phyloP scores from a whole-genome alignment of 2,329 filamentous ascomycete genomes.

The Colletotrichum viniferum region DNA sequence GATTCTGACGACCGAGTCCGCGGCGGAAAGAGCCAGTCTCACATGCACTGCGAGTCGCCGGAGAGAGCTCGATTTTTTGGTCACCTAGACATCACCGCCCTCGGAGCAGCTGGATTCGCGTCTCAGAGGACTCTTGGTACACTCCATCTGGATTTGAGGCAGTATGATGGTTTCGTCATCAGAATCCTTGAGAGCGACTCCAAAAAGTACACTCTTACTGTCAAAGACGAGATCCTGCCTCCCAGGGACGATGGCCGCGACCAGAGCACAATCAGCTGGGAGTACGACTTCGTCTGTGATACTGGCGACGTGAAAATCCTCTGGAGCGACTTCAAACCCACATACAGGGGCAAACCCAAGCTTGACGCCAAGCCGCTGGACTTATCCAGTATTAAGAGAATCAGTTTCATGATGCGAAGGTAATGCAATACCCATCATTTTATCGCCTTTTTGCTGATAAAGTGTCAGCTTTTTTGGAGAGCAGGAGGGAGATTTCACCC shows the following conservation, averaged over 20 bases:
- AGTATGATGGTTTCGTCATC: constrained; percentile 65
- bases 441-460: constrained; percentile 25
- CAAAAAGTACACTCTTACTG: constrained; percentile 74
- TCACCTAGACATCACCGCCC: constrained; percentile 71
- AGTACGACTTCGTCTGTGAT: constrained; percentile 66
- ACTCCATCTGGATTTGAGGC: constrained; percentile 65
- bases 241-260: constrained; percentile 69
- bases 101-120: constrained; percentile 83
- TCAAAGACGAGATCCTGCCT: constrained; percentile 72
- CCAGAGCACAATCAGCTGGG: constrained; percentile 74
- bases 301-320: constrained; percentile 55
- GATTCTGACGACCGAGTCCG: constrained; percentile 78
- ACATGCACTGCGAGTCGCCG: constrained; percentile 40
- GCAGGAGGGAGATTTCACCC: constrained; percentile 71
- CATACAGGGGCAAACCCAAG: constrained; percentile 72
- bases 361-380: constrained; percentile 65
- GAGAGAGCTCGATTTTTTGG: constrained; percentile 67
- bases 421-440: constrained; percentile 37
- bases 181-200: constrained; percentile 57
- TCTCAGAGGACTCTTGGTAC: constrained; percentile 72
- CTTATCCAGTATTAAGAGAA: constrained; percentile 62
- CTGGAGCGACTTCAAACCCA: constrained; percentile 71
- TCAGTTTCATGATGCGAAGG: constrained; percentile 85
- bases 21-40: constrained; percentile 68
- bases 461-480: constrained; percentile 71